Base-by-base conservation (phyloP, 1,284 basidiomycete genomes). In the Cryptococcus sp. region DNA sequence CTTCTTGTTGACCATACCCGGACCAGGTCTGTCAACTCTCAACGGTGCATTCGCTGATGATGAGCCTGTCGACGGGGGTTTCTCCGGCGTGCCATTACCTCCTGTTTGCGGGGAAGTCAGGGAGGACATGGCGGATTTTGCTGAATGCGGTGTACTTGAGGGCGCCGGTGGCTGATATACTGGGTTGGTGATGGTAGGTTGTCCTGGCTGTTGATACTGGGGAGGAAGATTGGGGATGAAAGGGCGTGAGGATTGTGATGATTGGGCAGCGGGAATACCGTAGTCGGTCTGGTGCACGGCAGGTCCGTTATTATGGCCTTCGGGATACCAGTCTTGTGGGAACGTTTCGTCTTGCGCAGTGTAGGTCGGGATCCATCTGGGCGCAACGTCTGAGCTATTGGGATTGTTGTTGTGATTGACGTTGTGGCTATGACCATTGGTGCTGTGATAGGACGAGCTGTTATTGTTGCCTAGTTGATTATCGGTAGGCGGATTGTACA, bases 1-100 rank as follows among this genome's bases (percentile, higher is more conserved):
- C 58, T 67, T 66, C 56, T 67, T 69, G 53, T 57, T 20, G 48
- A 35, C 30, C 30, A 35, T 35, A 13, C 30, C 30, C 8, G 30
- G 30, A 10, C 30, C 30, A 4, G 30, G 16, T 11, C 25, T 40
- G 17, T 50, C 49, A 2, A 17, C 49, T 8, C 38, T 50, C n/a
- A n/a, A 23, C 22, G 19, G 16, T 17, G 46, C 27, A 47, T 25
- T 20, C 13, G 27, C 7, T 2, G 49, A 35, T 35, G 49, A 35
- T 7, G 49, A 38, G 17, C 49, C 49, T 38, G 27, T 35, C n/a
- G 49, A 35, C 11, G 25, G 42, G 8, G 43, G 40, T 45, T 43
- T 45, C 17, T 30, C 48, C 5, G 48, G 48, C 7, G 30, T 51
- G 8, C 11, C 19, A 17, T 16, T 25, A 40, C 39, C 41, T 20